Percentiles rank a stretch among this genome's conserved stretches.
Conservation (phyloP, 2,329 filamentous ascomycete genomes). For the Blumeria graminis region DNA sequence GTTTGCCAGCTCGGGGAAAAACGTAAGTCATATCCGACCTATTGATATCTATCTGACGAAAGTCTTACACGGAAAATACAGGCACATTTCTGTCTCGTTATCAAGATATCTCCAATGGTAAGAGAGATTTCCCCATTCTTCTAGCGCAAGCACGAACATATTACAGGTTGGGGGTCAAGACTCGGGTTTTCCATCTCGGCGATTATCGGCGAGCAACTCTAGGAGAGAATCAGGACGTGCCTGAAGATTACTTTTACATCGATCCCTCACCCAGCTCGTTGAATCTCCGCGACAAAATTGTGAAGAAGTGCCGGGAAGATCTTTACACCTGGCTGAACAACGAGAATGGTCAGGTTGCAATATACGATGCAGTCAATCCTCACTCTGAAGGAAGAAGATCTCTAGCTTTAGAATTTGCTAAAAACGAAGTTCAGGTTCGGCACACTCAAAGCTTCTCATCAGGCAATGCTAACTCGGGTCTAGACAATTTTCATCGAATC, state of each 20-base stretch:
- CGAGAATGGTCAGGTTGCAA: conserved; percentile 93
- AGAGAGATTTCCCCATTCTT: conserved; percentile 13
- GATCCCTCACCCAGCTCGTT: conserved; percentile 82
- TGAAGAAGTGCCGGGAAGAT: conserved; percentile 92
- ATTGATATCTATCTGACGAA: not conserved
- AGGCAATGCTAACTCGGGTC: conserved; percentile 4
- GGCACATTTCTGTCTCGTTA: conserved; percentile 85
- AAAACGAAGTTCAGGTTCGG: conserved; percentile 70
- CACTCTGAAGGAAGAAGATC: conserved; percentile 59
- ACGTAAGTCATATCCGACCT: conserved; percentile 31
- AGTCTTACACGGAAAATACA: conserved; percentile 14
- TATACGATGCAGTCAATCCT: conserved; percentile 95
- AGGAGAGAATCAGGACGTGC: conserved; percentile 59
- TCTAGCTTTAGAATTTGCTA: conserved; percentile 88
- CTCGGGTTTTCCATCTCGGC: conserved; percentile 87
- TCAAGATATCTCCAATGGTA: conserved; percentile 82
- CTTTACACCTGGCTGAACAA: conserved; percentile 93
- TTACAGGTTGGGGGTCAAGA: conserved; percentile 76
- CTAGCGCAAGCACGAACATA: conserved; percentile 1
- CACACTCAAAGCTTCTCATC: not conserved
- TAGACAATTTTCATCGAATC: conserved; percentile 94
- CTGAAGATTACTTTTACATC: conserved; percentile 93
- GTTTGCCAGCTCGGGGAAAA: conserved; percentile 82
- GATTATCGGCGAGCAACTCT: conserved; percentile 89
- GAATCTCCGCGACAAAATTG: conserved; percentile 84